Conservation (phyloP, 2,329 filamentous ascomycete species). For the Xylaria sp. region DNA sequence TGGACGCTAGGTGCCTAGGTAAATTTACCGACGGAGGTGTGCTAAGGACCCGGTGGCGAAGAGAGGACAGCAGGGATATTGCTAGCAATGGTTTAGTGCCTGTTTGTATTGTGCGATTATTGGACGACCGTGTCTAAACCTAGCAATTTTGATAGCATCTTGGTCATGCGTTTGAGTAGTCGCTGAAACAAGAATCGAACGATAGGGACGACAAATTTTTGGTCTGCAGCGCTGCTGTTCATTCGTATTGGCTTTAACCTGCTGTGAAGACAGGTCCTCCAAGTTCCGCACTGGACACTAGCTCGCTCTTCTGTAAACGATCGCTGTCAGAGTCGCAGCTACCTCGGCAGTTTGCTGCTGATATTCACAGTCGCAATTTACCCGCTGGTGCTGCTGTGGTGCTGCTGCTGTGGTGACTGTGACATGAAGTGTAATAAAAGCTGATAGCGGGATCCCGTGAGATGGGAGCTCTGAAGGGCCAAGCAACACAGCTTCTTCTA, state of each 20-base stretch:
- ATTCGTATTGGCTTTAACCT: not conserved
- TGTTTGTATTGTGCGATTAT: slow-evolving; percentile 23
- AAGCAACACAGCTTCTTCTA: not conserved
- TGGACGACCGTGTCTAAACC: slow-evolving; percentile 20
- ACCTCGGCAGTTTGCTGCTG: not conserved
- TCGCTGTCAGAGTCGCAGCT: not conserved
- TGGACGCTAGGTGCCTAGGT: not conserved
- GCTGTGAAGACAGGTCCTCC: not conserved
- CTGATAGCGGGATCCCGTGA: slow-evolving; percentile 1
- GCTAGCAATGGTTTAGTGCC: slow-evolving; percentile 13
- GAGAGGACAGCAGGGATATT: slow-evolving; percentile 16
- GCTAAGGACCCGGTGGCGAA: not conserved
- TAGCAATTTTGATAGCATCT: slow-evolving; percentile 23
- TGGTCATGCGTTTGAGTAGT: slow-evolving; percentile 19
- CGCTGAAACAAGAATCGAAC: slow-evolving; percentile 24
- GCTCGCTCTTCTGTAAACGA: not conserved
- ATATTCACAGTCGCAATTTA: not conserved
- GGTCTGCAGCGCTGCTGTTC: not conserved
- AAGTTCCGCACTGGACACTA: not conserved
- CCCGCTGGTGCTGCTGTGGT: slow-evolving; percentile 1
- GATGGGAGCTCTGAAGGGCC: not conserved
- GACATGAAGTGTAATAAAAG: not conserved
- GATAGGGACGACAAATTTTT: slow-evolving; percentile 5
- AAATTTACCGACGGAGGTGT: slow-evolving; percentile 1
- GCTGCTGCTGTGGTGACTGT: slow-evolving; percentile 2